These are phyloP conservation scores for Polytrichum formosum DNA, from an alignment of 225 moss, liverwort and hornwort genomes.

Conservation along the genomic window DNA sequence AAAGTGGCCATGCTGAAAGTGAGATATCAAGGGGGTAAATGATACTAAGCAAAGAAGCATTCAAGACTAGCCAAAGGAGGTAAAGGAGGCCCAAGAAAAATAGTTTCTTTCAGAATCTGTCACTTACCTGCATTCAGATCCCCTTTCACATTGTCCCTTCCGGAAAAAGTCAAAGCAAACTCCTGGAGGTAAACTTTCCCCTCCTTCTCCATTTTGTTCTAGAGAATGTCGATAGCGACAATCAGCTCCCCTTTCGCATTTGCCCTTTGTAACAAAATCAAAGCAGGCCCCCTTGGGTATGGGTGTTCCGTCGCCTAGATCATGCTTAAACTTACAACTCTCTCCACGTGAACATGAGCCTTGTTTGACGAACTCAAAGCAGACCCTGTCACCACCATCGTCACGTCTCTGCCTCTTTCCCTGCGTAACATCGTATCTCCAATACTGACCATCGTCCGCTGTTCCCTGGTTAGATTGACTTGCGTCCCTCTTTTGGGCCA, in stretches of 20 bases:
- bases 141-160: slow-evolving; percentile 82
- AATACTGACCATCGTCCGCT: slow-evolving; percentile 76
- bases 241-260: slow-evolving; percentile 83
- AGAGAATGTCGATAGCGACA: slow-evolving; percentile 87
- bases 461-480: slow-evolving; percentile 36
- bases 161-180: slow-evolving; percentile 91
- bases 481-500: slow-evolving; percentile 37
- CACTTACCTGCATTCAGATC: slow-evolving; percentile 79
- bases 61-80: too few relatives aligned
- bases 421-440: slow-evolving; percentile 80
- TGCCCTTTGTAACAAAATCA: slow-evolving; percentile 86
- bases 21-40: too few relatives aligned
- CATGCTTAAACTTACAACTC: slow-evolving; percentile 84
- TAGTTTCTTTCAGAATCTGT: too few relatives aligned
- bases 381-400: slow-evolving; percentile 71
- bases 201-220: slow-evolving; percentile 49
- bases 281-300: slow-evolving; percentile 92
- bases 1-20: too few relatives aligned
- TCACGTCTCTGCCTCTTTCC: slow-evolving; percentile 75
- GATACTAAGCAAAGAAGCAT: too few relatives aligned
- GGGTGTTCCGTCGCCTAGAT: slow-evolving; percentile 79
- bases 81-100: too few relatives aligned
- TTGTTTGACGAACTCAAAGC: slow-evolving; percentile 89
- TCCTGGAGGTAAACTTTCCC: slow-evolving; percentile 70
- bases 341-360: slow-evolving; percentile 89